phyloP scores from a whole-genome alignment of 2,329 filamentous ascomycete species.

The Penicillium hordei region DNA sequence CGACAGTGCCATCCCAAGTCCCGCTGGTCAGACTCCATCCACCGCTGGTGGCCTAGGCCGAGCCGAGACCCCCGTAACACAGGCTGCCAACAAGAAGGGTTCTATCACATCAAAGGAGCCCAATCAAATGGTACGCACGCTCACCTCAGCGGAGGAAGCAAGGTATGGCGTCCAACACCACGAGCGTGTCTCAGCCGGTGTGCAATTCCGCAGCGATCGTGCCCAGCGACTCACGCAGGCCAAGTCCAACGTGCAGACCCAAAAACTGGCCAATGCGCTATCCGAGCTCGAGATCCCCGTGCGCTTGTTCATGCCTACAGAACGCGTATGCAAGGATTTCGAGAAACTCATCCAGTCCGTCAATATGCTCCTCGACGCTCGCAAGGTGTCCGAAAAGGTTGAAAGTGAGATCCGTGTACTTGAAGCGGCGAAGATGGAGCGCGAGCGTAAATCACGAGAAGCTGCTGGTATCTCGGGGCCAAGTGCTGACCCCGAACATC shows the following conservation, averaged over 20 bases:
- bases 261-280: conserved; percentile 49
- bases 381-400: conserved; percentile 50
- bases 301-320: conserved; percentile 51
- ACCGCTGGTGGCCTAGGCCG: conserved; percentile 40
- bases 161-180: conserved; percentile 82
- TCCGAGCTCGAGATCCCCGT: conserved; percentile 49
- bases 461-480: conserved; percentile 18
- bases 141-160: conserved; percentile 72
- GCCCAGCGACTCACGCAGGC: conserved; percentile 51
- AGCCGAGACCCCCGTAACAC: conserved; percentile 39
- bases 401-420: conserved; percentile 50
- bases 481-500: conserved; percentile 20
- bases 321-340: conserved; percentile 51
- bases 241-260: conserved; percentile 52
- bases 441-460: conserved; percentile 38
- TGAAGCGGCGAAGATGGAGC: conserved; percentile 43
- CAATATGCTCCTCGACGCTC: conserved; percentile 48
- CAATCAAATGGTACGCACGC: conserved; percentile 63
- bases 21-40: conserved; percentile 54
- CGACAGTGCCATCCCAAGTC: conserved; percentile 53
- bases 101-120: conserved; percentile 36
- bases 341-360: conserved; percentile 50
- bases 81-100: conserved; percentile 37
- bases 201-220: conserved; percentile 76
- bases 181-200: conserved; percentile 80